Conservation (phyloP, 1,284 basidiomycete genomes). For the Malassezia cuniculi region DNA sequence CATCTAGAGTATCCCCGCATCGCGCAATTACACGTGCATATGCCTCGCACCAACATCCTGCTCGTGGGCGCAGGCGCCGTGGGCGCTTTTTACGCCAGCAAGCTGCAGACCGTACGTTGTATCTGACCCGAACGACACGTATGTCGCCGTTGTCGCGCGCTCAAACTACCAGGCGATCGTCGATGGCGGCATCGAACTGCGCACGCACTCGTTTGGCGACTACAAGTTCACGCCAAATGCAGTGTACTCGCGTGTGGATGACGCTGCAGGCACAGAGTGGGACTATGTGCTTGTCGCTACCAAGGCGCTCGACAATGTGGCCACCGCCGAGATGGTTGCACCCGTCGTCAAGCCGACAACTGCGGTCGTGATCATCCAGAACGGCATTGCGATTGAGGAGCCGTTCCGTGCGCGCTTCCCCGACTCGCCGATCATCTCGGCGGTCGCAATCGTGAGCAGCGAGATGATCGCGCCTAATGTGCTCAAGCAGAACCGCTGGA, state of each 20-base stretch:
- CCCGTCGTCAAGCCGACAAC: slow-evolving; percentile 32
- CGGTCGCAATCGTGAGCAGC: slow-evolving; percentile 47
- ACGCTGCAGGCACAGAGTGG: slow-evolving; percentile 26
- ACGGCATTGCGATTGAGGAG: slow-evolving; percentile 48
- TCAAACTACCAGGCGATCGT: slow-evolving; percentile 47
- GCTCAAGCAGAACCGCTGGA: slow-evolving; percentile 48
- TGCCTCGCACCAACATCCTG: slow-evolving; percentile 13
- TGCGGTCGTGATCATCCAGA: slow-evolving; percentile 47
- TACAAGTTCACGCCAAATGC: slow-evolving; percentile 46
- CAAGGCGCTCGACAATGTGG: slow-evolving; percentile 45
- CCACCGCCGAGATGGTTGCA: slow-evolving; percentile 40
- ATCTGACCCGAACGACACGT: slow-evolving; percentile 14
- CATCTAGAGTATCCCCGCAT: too few species aligned
- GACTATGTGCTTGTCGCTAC: slow-evolving; percentile 48
- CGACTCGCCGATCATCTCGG: slow-evolving; percentile 44
- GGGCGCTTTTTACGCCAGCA: slow-evolving; percentile 47
- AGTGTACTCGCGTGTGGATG: slow-evolving; percentile 42
- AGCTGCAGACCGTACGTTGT: slow-evolving; percentile 11
- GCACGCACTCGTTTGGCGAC: slow-evolving; percentile 46
- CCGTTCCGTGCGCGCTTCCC: slow-evolving; percentile 44
- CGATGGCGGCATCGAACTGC: slow-evolving; percentile 39
- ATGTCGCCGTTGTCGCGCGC: slow-evolving; percentile 47
- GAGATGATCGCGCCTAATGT: slow-evolving; percentile 45
- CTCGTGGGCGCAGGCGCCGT: slow-evolving; percentile 48
- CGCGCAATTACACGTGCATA: too few species aligned